Evolutionary conservation across 805 yeast genomes (phyloP), one percentile per base, ranked within the genome.

Genomic region (Candida fluviatilis): DNA sequence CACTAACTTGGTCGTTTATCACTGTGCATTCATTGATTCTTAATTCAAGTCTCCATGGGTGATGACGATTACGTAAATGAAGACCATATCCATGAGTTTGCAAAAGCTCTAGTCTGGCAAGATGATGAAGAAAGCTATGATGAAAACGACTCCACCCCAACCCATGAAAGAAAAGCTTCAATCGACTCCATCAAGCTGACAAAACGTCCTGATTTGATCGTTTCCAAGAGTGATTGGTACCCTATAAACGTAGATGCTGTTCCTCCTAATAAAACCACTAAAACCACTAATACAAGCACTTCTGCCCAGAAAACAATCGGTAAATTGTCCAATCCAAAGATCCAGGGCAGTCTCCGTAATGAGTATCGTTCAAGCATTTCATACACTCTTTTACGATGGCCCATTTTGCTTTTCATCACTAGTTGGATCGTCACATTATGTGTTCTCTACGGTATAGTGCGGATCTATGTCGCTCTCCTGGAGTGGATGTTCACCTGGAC

Each of bases 401-500:
- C 93, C 0, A 56, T 82, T 3, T 60, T 84, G 38, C 34, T 74
- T 0, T 58, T 75, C 13, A 74, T 80, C 1, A 46, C 73, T 2
- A 23, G 62, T 12, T 84, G 90, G 88, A 64, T 82, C 1, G 26
- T 52, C 0, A 41, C 79, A 2, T 60, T 84, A 10, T 67, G 78
- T 18, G 18, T 67, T 0, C 33, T 73, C 0, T 84, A 84, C 54
- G 55, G 75, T 4, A 25, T 69, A 1, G 69, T 84, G 2, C 60
- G 95, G 32, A 48, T 75, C 2, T 76, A 77, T 47, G 87, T 84
- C 23, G 75, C 84, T 1, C 55, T 78, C 2, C 77, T 75, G 54
- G 95, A 84, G 52, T 68, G 73, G 38, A 50, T 71, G 21, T 58
- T 79, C 41, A 73, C 82, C 2, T 80, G 84, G 80, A 66, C 75